Base-by-base conservation (phyloP, 2,329 filamentous ascomycete genomes). In the Venturia pyrina region DNA sequence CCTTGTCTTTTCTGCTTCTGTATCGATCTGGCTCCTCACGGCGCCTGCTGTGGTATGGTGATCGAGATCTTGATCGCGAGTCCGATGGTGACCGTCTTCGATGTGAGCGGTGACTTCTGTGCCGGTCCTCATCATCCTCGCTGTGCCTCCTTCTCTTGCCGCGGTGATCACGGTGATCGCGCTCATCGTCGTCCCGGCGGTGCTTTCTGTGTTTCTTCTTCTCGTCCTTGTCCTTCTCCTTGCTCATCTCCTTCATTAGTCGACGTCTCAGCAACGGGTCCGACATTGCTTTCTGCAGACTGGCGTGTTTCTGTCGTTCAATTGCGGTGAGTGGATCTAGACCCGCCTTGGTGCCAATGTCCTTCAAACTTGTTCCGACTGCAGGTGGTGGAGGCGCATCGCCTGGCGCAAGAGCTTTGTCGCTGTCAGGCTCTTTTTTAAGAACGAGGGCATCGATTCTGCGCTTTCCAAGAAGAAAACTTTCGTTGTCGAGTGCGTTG, bases 271-370 rank as follows among this genome's bases (percentile, higher is more conserved):
- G 87, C 68, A 85, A 81, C 0, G 88, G 88, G 71, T 91, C 89
- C 70, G 87, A 90, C 85, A 90, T 92, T 32, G 48, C 37, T 44
- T 48, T 37, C 34, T 57, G 48, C 8, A 65, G 53, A 19, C 50
- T 60, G 21, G 88, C 87, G 75, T 93, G 90, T 74, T 98, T 93
- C 74, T 96, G 89, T 74, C 87, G 89, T 82, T 96, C 96, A 75
- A 99, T 97, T 32, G 93, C 91, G 43, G 98, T 80, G 72, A 99
- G 82, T 0, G 95, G 95, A 74, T 99, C 95, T 69, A 96, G 90
- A 69, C 92, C 83, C 60, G 98, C 87, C 79, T 99, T 99, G 61
- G 86, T 78, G 40, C 91, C 89, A 0, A 88, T 92, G 75, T 99
- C 95, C 69, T 90, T 83, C 73, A 67, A n/a, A 21, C 60, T 57